Conservation (phyloP, 768 basidiomycete species). For the Xerocomus spinulosus region DNA sequence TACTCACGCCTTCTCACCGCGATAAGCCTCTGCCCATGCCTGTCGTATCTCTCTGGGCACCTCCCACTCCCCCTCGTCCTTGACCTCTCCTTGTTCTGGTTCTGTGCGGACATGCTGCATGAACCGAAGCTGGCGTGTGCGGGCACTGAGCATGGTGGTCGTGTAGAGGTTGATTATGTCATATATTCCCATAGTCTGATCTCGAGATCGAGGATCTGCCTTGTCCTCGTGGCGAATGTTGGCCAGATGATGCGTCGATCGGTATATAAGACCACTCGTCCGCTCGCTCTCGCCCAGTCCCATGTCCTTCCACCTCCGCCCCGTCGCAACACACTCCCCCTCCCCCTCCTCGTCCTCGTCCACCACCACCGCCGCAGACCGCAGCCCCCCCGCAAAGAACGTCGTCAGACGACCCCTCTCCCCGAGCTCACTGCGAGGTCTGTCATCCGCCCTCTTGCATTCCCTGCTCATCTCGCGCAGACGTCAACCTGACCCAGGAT, state of each 20-base stretch:
- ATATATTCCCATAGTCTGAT: neutral
- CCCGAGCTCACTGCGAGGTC: constrained; percentile 60
- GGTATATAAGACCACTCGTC: too few species aligned
- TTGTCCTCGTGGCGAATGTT: too few species aligned
- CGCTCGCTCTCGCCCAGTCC: constrained; percentile 36
- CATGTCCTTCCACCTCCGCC: constrained; percentile 53
- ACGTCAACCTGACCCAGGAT: constrained; percentile 59
- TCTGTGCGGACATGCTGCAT: constrained; percentile 66
- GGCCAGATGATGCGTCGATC: too few species aligned
- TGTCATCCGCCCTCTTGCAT: neutral
- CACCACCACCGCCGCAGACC: constrained; percentile 43
- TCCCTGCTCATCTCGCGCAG: constrained; percentile 33
- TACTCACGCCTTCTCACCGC: constrained; percentile 26
- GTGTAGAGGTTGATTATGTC: too few species aligned
- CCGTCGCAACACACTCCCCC: constrained; percentile 44
- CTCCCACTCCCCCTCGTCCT: constrained; percentile 66
- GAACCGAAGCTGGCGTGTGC: constrained; percentile 62
- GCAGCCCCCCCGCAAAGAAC: constrained; percentile 34
- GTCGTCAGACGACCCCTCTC: constrained; percentile 54
- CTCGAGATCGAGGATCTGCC: too few species aligned
- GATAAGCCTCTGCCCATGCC: constrained; percentile 42
- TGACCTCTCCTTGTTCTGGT: constrained; percentile 48
- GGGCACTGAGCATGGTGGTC: constrained; percentile 57
- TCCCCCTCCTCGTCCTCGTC: constrained; percentile 53
- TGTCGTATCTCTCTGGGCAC: constrained; percentile 48